Evolutionary conservation across 768 basidiomycete genomes (phyloP).

Genomic region (Termitomyces bulborhizus): DNA sequence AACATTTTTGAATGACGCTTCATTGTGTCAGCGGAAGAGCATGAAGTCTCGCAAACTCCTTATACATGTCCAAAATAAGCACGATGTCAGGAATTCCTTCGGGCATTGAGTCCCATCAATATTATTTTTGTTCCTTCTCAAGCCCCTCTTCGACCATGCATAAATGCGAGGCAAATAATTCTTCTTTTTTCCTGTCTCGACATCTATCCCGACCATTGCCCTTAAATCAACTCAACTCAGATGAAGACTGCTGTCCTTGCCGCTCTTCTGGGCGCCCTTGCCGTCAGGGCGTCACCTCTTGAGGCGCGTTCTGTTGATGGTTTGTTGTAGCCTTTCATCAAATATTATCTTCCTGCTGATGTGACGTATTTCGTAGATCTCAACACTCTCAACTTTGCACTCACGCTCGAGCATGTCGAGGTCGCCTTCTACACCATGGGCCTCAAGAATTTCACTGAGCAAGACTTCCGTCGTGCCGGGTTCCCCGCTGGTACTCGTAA

Average conservation of each 20-base stretch:
- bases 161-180: neutral
- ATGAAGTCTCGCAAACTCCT: neutral
- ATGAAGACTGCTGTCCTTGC: slow-evolving; percentile 11
- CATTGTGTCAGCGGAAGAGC: neutral
- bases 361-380: neutral
- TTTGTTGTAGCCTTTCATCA: neutral
- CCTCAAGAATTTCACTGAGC: slow-evolving; percentile 5
- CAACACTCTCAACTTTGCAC: slow-evolving; percentile 11
- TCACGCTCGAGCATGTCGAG: slow-evolving; percentile 12
- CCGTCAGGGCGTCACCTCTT: neutral
- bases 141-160: slow-evolving; percentile 4
- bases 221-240: neutral
- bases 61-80: neutral
- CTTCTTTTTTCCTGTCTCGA: neutral
- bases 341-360: neutral
- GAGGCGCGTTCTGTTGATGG: neutral
- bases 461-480: slow-evolving; percentile 5
- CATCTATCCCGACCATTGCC: neutral
- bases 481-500: slow-evolving; percentile 6
- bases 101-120: neutral
- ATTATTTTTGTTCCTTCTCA: slow-evolving; percentile 1
- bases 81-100: neutral
- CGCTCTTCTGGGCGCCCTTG: slow-evolving; percentile 4
- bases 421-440: slow-evolving; percentile 10
- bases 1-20: neutral